phyloP scores from a whole-genome alignment of 2,329 filamentous ascomycete species.

The Chaetomium olivaceum region DNA sequence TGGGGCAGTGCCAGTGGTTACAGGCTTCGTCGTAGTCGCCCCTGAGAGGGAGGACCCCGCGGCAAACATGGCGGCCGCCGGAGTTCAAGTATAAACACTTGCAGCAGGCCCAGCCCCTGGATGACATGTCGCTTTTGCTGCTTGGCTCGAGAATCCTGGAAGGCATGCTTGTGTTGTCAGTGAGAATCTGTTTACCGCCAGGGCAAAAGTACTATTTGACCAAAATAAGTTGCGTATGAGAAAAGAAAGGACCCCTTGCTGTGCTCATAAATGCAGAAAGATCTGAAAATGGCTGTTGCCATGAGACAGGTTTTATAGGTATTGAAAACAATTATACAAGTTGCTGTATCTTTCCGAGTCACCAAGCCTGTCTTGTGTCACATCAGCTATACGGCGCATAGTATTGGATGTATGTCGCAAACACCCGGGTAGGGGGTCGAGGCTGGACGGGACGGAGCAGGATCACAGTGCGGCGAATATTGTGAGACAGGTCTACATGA shows the following conservation, averaged over 20 bases:
- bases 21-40: not conserved
- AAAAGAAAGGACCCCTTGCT: not conserved
- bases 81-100: slow-evolving; percentile 1
- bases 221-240: not conserved
- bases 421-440: not conserved
- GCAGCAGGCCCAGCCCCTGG: slow-evolving; percentile 9
- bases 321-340: slow-evolving; percentile 5
- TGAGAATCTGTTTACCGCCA: not conserved
- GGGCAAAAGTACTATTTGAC: not conserved
- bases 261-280: not conserved
- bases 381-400: slow-evolving; percentile 1
- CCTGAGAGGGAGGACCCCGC: not conserved
- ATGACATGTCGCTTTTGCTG: not conserved
- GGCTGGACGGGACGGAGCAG: not conserved
- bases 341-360: slow-evolving; percentile 16
- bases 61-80: not conserved
- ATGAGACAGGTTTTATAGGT: slow-evolving; percentile 8
- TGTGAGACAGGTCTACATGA: not conserved
- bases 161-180: not conserved
- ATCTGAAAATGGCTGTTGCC: not conserved
- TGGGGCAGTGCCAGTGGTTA: slow-evolving; percentile 14
- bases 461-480: not conserved
- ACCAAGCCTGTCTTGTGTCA: slow-evolving; percentile 13
- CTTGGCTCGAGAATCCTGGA: not conserved
- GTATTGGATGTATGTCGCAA: slow-evolving; percentile 15